Base-by-base conservation (phyloP, 768 basidiomycete species). In the Xerocomellus dryophilus region DNA sequence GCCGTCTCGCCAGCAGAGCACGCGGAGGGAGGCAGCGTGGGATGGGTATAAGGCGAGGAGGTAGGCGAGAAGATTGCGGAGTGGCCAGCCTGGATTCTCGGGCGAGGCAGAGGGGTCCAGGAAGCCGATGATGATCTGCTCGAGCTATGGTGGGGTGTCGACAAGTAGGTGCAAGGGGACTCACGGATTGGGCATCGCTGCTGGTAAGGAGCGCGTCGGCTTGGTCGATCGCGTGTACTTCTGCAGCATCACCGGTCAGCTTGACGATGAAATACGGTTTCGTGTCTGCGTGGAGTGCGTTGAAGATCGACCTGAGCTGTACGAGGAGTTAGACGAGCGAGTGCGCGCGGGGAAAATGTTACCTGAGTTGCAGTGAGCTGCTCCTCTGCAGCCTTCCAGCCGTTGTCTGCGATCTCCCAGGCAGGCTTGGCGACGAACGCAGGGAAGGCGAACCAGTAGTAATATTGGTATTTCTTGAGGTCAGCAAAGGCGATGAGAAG, bases 371-470 rank as follows among this genome's bases (percentile, higher is more conserved):
- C 42, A 0, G 71, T 74, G 51, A 86, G 73, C 48, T 73, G 74
- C 4, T 72, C 74, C 0, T 72, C 68, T 4, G 82, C 86, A 29
- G 59, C 49, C 45, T 66, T 72, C 83, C 88, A 89, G 0, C 85
- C 88, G 11, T 71, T 65, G 7, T 77, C 80, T 32, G 76, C 74
- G 60, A 90, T 85, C 74, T 91, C 86, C 95, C 95, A 98, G 6
- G 88, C 83, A 7, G 97, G 94, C 61, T 91, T 93, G 20, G 90
- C 77, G 0, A 87, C 86, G 59, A 98, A 86, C 0, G 95, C 93
- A 2, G 97, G 96, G 69, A 98, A 97, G 0, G 90, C 89, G 65
- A 98, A 98, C 97, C 96, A 99, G 72, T 98, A 98, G 65, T 87
- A 94, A 68, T 93, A 98, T 61, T 87, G 88, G 77, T 97, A 98